A percentile compares a stretch with the other conserved stretches of the same genome.
Evolutionary conservation across 106 monocot genomes (phyloP).

Genomic region (Phalaenopsis aphrodite): DNA sequence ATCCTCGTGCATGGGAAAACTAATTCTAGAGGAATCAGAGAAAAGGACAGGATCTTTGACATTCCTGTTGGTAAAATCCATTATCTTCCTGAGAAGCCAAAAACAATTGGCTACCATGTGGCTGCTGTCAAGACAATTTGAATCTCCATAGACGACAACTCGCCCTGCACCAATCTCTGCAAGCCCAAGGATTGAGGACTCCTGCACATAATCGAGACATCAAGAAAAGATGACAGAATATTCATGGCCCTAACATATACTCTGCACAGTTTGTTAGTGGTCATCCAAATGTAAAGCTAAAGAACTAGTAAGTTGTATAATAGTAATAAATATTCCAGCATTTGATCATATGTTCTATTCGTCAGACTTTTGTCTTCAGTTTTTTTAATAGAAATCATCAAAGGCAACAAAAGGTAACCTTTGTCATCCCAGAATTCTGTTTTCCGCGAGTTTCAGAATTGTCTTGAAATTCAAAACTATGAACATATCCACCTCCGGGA

Average conservation of each 20-base stretch:
- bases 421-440: slow-evolving; percentile 47
- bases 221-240: background rate
- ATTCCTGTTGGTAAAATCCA: slow-evolving; percentile 74
- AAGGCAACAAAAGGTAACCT: slow-evolving; percentile 31
- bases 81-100: slow-evolving; percentile 79
- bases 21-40: slow-evolving; percentile 52
- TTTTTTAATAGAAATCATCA: background rate
- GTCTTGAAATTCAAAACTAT: slow-evolving; percentile 89
- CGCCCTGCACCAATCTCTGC: slow-evolving; percentile 61
- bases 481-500: slow-evolving; percentile 82
- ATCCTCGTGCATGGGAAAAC: slow-evolving; percentile 45
- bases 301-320: background rate
- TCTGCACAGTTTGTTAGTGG: too few relatives aligned
- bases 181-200: slow-evolving; percentile 76
- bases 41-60: slow-evolving; percentile 81
- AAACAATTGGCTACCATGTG: slow-evolving; percentile 99
- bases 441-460: slow-evolving; percentile 60
- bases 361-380: background rate
- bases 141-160: slow-evolving; percentile 89
- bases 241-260: too few relatives aligned
- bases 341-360: background rate
- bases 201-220: slow-evolving; percentile 30
- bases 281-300: background rate
- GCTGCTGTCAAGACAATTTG: slow-evolving; percentile 97
- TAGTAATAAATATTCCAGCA: background rate